Conservation (phyloP, 176 grass and related monocot genomes). For the Oryza meridionalis region DNA sequence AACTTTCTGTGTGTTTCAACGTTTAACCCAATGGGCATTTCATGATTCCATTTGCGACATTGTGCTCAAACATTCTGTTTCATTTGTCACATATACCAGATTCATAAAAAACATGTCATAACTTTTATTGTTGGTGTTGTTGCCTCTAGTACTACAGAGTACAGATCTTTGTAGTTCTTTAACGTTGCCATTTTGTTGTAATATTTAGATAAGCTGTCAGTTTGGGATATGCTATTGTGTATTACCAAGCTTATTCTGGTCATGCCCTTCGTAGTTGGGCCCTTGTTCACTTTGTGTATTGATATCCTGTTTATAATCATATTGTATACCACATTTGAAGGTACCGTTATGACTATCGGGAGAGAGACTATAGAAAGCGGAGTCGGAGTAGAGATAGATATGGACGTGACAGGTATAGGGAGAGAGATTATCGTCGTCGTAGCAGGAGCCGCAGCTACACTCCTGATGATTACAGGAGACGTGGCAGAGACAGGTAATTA, state of each 20-base stretch:
- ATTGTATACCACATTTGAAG: constrained; percentile 30
- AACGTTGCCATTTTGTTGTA: background rate
- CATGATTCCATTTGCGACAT: background rate
- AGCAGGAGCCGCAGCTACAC: constrained; percentile 67
- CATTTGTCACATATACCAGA: background rate
- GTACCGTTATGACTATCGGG: constrained; percentile 58
- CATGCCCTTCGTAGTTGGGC: constrained; percentile 5
- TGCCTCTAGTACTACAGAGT: background rate
- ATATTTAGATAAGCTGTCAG: background rate
- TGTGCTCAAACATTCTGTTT: background rate
- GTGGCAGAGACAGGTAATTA: constrained; percentile 66
- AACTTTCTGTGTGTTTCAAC: background rate
- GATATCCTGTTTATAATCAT: background rate
- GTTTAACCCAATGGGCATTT: background rate
- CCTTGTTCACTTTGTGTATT: background rate
- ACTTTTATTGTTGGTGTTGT: background rate
- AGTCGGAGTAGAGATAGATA: constrained; percentile 53
- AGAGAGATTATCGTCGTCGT: constrained; percentile 50
- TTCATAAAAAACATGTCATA: background rate
- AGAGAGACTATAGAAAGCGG: constrained; percentile 53
- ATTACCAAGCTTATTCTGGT: background rate
- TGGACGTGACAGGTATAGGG: constrained; percentile 56
- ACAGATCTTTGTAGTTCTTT: background rate
- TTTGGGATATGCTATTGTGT: constrained; percentile 15
- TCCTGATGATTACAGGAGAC: constrained; percentile 68